These are phyloP conservation scores for Chytriomyces confervae DNA, from an alignment of 192 early-diverging fungal genomes.

Conservation along the genomic window DNA sequence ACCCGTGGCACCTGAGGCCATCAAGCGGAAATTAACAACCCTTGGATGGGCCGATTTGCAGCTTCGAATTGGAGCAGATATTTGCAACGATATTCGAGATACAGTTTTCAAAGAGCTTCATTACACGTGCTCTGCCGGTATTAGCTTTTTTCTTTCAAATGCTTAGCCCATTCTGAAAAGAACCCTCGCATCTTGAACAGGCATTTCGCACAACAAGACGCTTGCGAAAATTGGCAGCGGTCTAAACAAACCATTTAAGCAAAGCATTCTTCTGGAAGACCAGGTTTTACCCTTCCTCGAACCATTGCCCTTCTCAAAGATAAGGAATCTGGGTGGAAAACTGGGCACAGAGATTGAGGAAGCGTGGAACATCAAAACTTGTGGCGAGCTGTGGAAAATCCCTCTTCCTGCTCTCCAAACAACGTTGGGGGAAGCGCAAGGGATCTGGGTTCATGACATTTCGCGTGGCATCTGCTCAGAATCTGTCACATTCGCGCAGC, in stretches of 20 bases:
- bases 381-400: constrained; percentile 63
- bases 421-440: constrained; percentile 60
- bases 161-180: too few species aligned
- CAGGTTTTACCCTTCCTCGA: constrained; percentile 67
- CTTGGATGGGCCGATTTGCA: constrained; percentile 78
- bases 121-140: constrained; percentile 72
- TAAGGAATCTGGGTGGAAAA: constrained; percentile 83
- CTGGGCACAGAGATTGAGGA: constrained; percentile 74
- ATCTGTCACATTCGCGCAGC: constrained; percentile 26
- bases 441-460: constrained; percentile 62
- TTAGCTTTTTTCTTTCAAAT: too few species aligned
- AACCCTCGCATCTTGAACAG: too few species aligned
- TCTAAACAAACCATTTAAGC: constrained; percentile 82
- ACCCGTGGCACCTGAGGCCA: constrained; percentile 8
- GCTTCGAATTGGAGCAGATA: constrained; percentile 72
- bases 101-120: constrained; percentile 68
- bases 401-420: constrained; percentile 54
- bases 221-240: constrained; percentile 86
- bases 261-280: constrained; percentile 73
- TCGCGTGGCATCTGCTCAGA: constrained; percentile 64
- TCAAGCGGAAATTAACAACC: constrained; percentile 26
- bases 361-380: constrained; percentile 38
- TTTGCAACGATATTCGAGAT: constrained; percentile 71
- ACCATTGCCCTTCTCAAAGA: constrained; percentile 72
- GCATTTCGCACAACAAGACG: constrained; percentile 83